Conservation (phyloP, 2,329 filamentous ascomycete genomes). For the Talaromyces funiculosus region DNA sequence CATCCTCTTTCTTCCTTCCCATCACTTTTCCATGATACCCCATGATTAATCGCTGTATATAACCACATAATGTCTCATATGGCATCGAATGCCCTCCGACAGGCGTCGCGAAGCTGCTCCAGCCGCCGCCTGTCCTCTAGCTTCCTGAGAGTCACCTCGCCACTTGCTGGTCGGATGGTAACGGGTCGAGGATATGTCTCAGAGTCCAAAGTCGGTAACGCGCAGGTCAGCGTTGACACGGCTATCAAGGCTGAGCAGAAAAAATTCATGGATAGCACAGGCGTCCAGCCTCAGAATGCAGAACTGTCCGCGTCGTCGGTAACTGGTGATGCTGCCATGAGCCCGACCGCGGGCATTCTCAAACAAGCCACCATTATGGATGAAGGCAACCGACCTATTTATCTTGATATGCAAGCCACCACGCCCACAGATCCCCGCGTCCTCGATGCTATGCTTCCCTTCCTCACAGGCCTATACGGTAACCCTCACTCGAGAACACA, state of each 20-base stretch:
- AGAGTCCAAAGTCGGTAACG: conserved; percentile 62
- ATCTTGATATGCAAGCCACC: conserved; percentile 97
- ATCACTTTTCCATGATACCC: conserved; percentile 17
- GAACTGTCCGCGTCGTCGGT: conserved; percentile 55
- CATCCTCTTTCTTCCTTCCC: not conserved
- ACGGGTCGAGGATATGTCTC: conserved; percentile 69
- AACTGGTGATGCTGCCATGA: conserved; percentile 64
- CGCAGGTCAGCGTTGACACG: conserved; percentile 74
- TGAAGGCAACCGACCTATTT: conserved; percentile 87
- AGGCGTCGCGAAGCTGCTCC: conserved; percentile 58
- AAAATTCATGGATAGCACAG: conserved; percentile 61
- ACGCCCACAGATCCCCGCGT: conserved; percentile 93
- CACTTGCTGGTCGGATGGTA: conserved; percentile 33
- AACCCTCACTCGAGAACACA: conserved; percentile 97
- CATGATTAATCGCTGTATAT: conserved; percentile 20
- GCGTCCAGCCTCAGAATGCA: conserved; percentile 50
- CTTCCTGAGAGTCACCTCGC: conserved; percentile 36
- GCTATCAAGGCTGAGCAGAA: conserved; percentile 83
- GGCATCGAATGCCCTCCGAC: conserved; percentile 61
- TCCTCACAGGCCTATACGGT: conserved; percentile 85
- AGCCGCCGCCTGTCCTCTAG: conserved; percentile 44
- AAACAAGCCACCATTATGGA: conserved; percentile 92
- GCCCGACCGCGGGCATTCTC: conserved; percentile 74
- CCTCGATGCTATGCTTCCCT: conserved; percentile 93
- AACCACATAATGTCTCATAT: conserved; percentile 54